A percentile compares a stretch with the other conserved stretches of the same genome.
These are phyloP conservation scores for Geoglossum glabrum DNA, from an alignment of 495 filamentous ascomycete species.

Conservation along the genomic window DNA sequence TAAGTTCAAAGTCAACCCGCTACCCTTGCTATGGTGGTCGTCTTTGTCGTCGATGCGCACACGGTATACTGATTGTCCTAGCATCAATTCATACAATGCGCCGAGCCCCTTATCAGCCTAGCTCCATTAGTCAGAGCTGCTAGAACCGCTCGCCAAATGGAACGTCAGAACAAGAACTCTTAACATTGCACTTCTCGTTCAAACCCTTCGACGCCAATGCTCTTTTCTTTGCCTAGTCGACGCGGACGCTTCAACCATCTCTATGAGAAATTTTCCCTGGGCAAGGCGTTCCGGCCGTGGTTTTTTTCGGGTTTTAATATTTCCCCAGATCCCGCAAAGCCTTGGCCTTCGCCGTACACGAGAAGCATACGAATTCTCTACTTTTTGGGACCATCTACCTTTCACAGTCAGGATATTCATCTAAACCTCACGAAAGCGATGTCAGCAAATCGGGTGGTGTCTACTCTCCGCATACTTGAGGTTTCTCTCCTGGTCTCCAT, in stretches of 20 bases:
- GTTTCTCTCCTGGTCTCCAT: not conserved
- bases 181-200: not conserved
- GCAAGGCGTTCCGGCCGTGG: not conserved
- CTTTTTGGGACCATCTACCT: not conserved
- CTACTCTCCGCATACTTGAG: not conserved
- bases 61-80: conserved; percentile 23
- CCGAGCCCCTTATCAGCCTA: conserved; percentile 54
- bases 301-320: not conserved
- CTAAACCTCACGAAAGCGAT: not conserved
- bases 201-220: not conserved
- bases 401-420: not conserved
- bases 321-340: not conserved
- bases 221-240: not conserved
- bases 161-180: conserved; percentile 38
- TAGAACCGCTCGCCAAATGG: conserved; percentile 59
- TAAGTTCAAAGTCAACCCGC: conserved; percentile 25
- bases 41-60: not conserved
- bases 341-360: not conserved
- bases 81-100: conserved; percentile 74
- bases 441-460: not conserved
- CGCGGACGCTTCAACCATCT: not conserved
- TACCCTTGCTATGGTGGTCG: conserved; percentile 11
- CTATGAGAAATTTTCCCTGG: not conserved
- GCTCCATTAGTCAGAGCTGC: conserved; percentile 77
- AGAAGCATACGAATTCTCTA: not conserved